A percentile compares a stretch with the other conserved stretches of the same genome.
phyloP scores from a whole-genome alignment of 2,329 filamentous ascomycete species.

The Thielaviopsis populi region DNA sequence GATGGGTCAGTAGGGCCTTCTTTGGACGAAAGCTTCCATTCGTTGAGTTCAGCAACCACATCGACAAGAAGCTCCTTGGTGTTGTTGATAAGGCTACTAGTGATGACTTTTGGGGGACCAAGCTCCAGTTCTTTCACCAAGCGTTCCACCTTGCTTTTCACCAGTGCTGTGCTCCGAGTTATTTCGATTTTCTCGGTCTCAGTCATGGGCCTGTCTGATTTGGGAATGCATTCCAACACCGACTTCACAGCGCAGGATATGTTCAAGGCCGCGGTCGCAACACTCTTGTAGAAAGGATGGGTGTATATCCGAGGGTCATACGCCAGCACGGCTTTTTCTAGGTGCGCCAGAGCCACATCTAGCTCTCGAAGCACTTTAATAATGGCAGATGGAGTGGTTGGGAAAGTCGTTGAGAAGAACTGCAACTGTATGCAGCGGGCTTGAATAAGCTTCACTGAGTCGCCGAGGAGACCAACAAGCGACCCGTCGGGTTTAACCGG shows the following conservation, averaged over 20 bases:
- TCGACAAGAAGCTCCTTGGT: background rate
- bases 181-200: background rate
- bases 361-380: conserved; percentile 55
- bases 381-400: conserved; percentile 69
- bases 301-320: no score
- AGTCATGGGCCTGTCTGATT: no score
- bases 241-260: no score
- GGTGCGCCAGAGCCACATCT: conserved; percentile 54
- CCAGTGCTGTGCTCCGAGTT: background rate
- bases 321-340: conserved; percentile 34
- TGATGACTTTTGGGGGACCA: background rate
- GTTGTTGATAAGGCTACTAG: background rate
- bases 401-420: conserved; percentile 70
- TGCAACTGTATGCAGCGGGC: conserved; percentile 80
- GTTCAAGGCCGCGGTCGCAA: no score
- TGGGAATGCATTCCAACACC: no score
- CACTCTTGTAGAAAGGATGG: no score
- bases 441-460: conserved; percentile 57
- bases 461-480: conserved; percentile 26
- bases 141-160: background rate
- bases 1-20: conserved; percentile 38
- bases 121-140: background rate
- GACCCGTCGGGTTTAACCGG: background rate
- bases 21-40: background rate
- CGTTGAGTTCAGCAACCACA: conserved; percentile 4